Evolutionary conservation across 192 early-diverging fungal species (phyloP).

Genomic region (Coemansia pectinata): DNA sequence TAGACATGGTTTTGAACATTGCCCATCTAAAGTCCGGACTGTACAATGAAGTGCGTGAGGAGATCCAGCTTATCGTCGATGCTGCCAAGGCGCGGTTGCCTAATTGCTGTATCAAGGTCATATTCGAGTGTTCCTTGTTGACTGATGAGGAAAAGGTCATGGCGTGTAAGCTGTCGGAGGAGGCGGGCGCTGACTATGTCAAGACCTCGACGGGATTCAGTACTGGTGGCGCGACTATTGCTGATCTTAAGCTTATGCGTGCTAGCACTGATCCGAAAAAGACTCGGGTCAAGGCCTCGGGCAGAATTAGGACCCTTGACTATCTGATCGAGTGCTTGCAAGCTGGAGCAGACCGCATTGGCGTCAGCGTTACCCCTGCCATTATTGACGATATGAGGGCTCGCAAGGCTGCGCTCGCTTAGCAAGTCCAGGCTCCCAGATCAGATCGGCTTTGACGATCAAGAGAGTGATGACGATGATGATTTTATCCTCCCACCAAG

Average conservation of each 20-base stretch:
- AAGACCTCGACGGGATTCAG: constrained; percentile 67
- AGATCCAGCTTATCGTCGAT: constrained; percentile 41
- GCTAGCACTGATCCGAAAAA: constrained; percentile 33
- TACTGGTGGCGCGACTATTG: constrained; percentile 55
- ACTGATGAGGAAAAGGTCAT: constrained; percentile 57
- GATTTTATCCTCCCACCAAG: not conserved
- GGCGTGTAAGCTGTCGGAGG: constrained; percentile 46
- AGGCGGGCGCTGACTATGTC: constrained; percentile 62
- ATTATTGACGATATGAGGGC: constrained; percentile 58
- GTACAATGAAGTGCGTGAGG: constrained; percentile 45
- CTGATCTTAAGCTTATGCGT: constrained; percentile 59
- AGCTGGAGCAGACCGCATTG: constrained; percentile 60
- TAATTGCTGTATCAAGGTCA: constrained; percentile 59
- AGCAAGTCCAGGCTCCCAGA: not conserved
- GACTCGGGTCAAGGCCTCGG: constrained; percentile 61
- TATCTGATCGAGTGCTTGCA: constrained; percentile 57
- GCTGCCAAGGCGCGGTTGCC: constrained; percentile 49
- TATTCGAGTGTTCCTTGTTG: constrained; percentile 62
- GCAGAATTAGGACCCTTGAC: constrained; percentile 60
- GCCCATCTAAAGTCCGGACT: constrained; percentile 56
- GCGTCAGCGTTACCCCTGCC: constrained; percentile 56
- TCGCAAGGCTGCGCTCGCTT: constrained; percentile 16
- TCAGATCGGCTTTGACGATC: not conserved
- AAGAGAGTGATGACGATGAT: not conserved
- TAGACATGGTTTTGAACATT: constrained; percentile 64